Conservation (phyloP, 768 basidiomycete genomes). For the Podaxis sp. region DNA sequence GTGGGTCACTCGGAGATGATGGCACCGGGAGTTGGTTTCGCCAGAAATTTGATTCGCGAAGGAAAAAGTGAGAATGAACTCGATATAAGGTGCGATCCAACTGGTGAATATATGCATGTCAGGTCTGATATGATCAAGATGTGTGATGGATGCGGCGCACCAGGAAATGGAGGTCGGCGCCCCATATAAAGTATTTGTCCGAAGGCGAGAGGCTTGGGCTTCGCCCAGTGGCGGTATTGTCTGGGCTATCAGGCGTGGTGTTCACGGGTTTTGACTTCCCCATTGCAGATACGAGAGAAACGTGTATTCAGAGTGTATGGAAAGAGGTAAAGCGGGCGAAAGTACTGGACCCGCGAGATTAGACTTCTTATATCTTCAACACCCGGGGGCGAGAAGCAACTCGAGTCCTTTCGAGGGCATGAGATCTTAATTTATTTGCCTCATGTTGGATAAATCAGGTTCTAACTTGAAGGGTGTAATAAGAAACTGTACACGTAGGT, state of each 20-base stretch:
- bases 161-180: background rate
- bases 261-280: too few species aligned
- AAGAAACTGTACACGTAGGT: background rate
- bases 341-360: background rate
- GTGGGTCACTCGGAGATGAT: slow-evolving; percentile 28
- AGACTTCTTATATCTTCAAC: background rate
- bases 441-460: background rate
- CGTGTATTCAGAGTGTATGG: background rate
- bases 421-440: background rate
- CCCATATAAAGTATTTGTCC: background rate
- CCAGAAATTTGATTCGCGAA: slow-evolving; percentile 51
- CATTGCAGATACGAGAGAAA: background rate
- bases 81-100: slow-evolving; percentile 30
- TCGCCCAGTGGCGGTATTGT: too few species aligned
- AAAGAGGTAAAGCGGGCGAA: background rate
- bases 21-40: slow-evolving; percentile 27
- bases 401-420: background rate
- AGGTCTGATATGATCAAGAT: background rate
- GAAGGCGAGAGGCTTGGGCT: too few species aligned
- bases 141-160: background rate
- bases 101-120: background rate
- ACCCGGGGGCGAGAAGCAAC: background rate
- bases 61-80: slow-evolving; percentile 55
- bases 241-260: too few species aligned
- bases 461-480: background rate